Evolutionary conservation across 2,329 filamentous ascomycete genomes (phyloP).

Genomic region (Penicillium sp.): DNA sequence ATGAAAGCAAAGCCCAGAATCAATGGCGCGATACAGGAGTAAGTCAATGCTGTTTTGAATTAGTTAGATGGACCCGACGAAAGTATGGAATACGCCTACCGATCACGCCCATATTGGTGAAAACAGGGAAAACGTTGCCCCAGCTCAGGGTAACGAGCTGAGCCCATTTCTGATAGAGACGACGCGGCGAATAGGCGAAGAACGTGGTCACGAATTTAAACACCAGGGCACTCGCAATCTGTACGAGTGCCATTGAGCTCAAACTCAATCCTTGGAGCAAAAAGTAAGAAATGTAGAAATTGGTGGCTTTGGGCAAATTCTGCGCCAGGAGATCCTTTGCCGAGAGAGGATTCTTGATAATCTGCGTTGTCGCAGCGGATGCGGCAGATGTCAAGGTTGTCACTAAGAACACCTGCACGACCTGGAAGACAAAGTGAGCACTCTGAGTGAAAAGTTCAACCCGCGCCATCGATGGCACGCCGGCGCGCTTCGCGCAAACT

Average conservation of each 20-base stretch:
- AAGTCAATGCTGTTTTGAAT: slow-evolving; percentile 65
- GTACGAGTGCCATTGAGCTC: slow-evolving; percentile 70
- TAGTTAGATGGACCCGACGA: neutral
- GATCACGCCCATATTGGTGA: slow-evolving; percentile 79
- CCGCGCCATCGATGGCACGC: slow-evolving; percentile 73
- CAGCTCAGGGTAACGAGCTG: slow-evolving; percentile 72
- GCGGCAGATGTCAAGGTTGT: slow-evolving; percentile 81
- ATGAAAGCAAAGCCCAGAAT: slow-evolving; percentile 77
- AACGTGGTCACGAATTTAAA: slow-evolving; percentile 71
- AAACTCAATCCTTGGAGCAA: slow-evolving; percentile 83
- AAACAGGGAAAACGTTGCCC: slow-evolving; percentile 77
- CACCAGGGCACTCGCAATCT: slow-evolving; percentile 68
- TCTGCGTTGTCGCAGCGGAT: slow-evolving; percentile 64
- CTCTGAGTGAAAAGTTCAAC: slow-evolving; percentile 89
- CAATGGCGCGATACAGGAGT: slow-evolving; percentile 82
- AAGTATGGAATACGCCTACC: slow-evolving; percentile 49
- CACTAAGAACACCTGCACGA: slow-evolving; percentile 88
- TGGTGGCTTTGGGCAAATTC: slow-evolving; percentile 80
- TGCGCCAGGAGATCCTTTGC: slow-evolving; percentile 66
- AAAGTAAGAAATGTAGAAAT: slow-evolving; percentile 95
- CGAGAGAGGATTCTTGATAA: slow-evolving; percentile 63
- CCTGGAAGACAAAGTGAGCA: slow-evolving; percentile 70
- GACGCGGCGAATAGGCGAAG: slow-evolving; percentile 68
- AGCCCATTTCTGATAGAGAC: slow-evolving; percentile 73
- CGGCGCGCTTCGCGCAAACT: slow-evolving; percentile 75